Conservation (phyloP, 352 stramenopile genomes). For the Phytopythium cucurbitacearum region DNA sequence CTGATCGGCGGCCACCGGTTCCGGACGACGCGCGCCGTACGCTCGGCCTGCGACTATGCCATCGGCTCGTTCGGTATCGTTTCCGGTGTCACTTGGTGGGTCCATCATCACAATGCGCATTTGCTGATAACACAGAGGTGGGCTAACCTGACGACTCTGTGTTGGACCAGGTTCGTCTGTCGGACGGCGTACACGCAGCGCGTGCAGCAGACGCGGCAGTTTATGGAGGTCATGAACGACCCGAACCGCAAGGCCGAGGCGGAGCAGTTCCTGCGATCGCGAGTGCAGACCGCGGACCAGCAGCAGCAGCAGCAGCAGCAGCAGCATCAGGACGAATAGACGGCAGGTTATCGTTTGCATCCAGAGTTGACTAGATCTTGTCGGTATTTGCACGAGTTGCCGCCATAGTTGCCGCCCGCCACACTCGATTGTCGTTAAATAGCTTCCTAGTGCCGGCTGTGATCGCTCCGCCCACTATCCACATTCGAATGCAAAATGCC, state of each 20-base stretch:
- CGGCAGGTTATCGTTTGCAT: too few relatives aligned
- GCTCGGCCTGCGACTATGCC: conserved; percentile 60
- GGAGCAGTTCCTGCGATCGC: conserved; percentile 71
- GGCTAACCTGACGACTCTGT: neutral
- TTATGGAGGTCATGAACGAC: conserved; percentile 86
- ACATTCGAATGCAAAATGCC: too few relatives aligned
- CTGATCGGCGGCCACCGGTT: conserved; percentile 67
- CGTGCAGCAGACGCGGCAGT: conserved; percentile 59
- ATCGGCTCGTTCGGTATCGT: conserved; percentile 61
- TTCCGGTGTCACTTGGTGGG: conserved; percentile 47
- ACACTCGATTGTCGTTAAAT: conserved; percentile 1
- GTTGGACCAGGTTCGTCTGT: conserved; percentile 47
- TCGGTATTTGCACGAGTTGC: too few relatives aligned
- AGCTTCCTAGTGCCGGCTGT: neutral
- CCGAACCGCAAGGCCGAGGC: conserved; percentile 61
- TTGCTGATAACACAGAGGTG: neutral
- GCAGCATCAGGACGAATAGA: neutral
- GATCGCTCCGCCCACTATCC: too few relatives aligned
- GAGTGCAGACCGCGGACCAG: conserved; percentile 27
- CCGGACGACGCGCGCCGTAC: conserved; percentile 50
- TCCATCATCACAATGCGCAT: neutral
- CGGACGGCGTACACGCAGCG: conserved; percentile 42
- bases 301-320: neutral
- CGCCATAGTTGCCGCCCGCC: neutral
- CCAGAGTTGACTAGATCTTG: too few relatives aligned